Conservation (phyloP, 2,329 filamentous ascomycete genomes). For the Esteya vermicola region DNA sequence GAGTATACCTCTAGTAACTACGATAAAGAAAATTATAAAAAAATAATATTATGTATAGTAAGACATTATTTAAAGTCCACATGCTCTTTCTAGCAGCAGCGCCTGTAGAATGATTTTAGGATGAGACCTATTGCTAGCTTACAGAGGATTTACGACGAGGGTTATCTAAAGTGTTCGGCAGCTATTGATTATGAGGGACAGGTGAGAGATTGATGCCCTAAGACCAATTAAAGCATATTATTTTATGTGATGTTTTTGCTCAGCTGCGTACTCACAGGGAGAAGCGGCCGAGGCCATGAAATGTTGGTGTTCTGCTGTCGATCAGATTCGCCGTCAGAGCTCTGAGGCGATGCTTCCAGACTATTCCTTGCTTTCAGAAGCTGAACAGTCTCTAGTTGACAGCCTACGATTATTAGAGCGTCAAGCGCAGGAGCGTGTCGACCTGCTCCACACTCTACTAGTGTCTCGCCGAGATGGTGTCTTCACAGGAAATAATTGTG, state of each 20-base stretch:
- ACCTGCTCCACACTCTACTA: constrained; percentile 69
- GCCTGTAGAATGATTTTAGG: too few species aligned
- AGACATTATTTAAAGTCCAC: too few species aligned
- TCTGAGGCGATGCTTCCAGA: constrained; percentile 35
- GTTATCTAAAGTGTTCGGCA: constrained; percentile 86
- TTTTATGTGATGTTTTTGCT: constrained; percentile 1
- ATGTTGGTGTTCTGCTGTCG: constrained; percentile 79
- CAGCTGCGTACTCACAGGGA: constrained; percentile 43
- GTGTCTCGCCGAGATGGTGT: constrained; percentile 39
- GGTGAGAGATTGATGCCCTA: constrained; percentile 32
- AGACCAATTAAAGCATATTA: neutral
- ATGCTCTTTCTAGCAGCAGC: too few species aligned
- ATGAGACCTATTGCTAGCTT: too few species aligned
- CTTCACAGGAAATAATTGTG: too few species aligned
- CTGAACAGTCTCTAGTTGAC: constrained; percentile 68
- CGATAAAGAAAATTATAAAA: too few species aligned
- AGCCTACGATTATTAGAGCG: constrained; percentile 72
- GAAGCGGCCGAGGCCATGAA: constrained; percentile 83
- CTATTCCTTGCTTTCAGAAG: constrained; percentile 43
- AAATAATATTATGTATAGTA: too few species aligned
- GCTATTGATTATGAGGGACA: constrained; percentile 92
- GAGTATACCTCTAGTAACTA: too few species aligned
- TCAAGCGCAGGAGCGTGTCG: constrained; percentile 87
- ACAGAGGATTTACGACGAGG: constrained; percentile 97
- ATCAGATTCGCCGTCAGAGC: constrained; percentile 78